Conservation (phyloP, 768 basidiomycete species). For the Clitopilus passeckerianus region DNA sequence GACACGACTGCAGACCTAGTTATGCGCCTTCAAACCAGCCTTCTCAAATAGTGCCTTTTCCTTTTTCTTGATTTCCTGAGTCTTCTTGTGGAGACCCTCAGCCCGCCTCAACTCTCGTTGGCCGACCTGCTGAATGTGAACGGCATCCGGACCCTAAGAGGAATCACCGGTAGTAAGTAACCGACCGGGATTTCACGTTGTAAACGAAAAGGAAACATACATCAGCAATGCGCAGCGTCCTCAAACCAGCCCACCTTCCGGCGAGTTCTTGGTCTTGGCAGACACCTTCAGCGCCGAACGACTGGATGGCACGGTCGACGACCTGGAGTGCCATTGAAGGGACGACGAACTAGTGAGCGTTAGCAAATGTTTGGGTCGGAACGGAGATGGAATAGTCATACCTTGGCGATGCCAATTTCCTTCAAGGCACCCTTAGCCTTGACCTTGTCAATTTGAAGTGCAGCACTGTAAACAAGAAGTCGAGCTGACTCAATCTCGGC, state of each 20-base stretch:
- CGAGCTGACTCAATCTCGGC: constrained; percentile 90
- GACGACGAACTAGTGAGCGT: constrained; percentile 71
- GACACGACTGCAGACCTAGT: constrained; percentile 27
- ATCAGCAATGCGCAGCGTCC: constrained; percentile 87
- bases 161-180: constrained; percentile 1
- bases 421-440: constrained; percentile 94
- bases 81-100: constrained; percentile 48
- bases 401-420: constrained; percentile 98
- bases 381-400: constrained; percentile 16
- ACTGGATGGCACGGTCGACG: constrained; percentile 94
- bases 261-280: constrained; percentile 88
- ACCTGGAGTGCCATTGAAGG: constrained; percentile 86
- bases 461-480: constrained; percentile 88
- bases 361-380: not conserved
- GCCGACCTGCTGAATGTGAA: constrained; percentile 94
- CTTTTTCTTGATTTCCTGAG: constrained; percentile 51
- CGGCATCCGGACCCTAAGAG: constrained; percentile 73
- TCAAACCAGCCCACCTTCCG: constrained; percentile 65
- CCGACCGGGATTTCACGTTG: not conserved
- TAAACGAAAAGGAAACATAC: constrained; percentile 34
- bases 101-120: constrained; percentile 83
- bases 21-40: constrained; percentile 53
- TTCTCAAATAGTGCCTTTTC: constrained; percentile 58
- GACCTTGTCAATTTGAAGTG: constrained; percentile 86
- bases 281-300: constrained; percentile 94